Base-by-base conservation (phyloP, 805 yeast genomes). In the Monosporozyma solicola region DNA sequence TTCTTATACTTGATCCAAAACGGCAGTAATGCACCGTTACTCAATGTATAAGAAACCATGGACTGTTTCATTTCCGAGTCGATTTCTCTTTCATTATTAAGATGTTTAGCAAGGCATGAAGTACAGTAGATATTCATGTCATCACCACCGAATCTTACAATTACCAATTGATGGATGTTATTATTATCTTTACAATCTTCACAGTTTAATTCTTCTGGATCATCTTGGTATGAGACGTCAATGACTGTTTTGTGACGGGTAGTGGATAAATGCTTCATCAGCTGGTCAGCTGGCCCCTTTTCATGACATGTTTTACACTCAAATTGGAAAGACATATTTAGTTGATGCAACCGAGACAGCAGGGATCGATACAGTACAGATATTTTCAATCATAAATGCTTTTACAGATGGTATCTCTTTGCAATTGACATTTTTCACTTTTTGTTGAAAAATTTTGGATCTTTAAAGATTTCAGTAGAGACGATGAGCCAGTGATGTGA, bases 1-100 rank as follows among this genome's bases (percentile, higher is more conserved):
- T 67, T 74, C 54, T 67, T 67, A 61, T 80, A 81, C 47, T 70
- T 76, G 3, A 69, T 70, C 62, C 80, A 68, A 59, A 72, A 78
- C 53, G 65, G 67, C 57, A 81, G 71, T n/a, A 81, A 64, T 0
- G 84, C 74, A 3, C 86, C 86, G 58, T 81, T 81, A 1, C 75
- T 68, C 3, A 80, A 59, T 2, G 80, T 67, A 57, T 81, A 80
- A 49, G 74, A 75, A 1, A 80, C 76, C 2, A 27, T 39, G 0
- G 83, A 76, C 48, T 70, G 72, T 13, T 74, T 79, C 22, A 51
- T 52, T 5, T 45, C 61, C 10, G 52, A n/a, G 11, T 43, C 46
- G 25, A 43, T 43, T 15, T 49, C 46, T 25, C 24, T 39, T 11
- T 41, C 41, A 47, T 32, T 22, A 20, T 32, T 20, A 16, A 58